Evolutionary conservation across 305 asterid genomes (phyloP).

Genomic region (Lippia alba): DNA sequence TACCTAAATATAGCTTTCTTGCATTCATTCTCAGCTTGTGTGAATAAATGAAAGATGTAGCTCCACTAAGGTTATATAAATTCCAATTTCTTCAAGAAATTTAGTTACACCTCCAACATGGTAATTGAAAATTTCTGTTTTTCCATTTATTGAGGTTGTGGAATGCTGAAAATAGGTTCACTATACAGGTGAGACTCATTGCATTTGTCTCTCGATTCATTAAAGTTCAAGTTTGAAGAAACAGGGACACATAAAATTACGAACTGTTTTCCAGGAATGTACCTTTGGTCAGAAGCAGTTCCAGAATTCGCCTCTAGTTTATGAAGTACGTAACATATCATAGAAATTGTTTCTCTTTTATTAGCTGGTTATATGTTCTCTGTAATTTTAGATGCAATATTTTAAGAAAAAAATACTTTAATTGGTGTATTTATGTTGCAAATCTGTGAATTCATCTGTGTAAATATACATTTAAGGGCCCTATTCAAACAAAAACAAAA

Average conservation of each 20-base stretch:
- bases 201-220: slow-evolving; percentile 97
- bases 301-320: slow-evolving; percentile 86
- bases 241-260: slow-evolving; percentile 99
- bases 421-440: too few species aligned
- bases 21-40: too few species aligned
- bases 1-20: too few species aligned
- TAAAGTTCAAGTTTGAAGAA: slow-evolving; percentile 75
- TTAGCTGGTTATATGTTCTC: too few species aligned
- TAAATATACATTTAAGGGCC: too few species aligned
- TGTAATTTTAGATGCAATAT: too few species aligned
- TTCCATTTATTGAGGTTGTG: slow-evolving; percentile 8
- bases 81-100: slow-evolving; percentile 81
- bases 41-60: too few species aligned
- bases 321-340: slow-evolving; percentile 59
- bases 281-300: slow-evolving; percentile 78
- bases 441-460: too few species aligned
- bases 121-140: slow-evolving; percentile 45
- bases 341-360: background rate
- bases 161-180: slow-evolving; percentile 20
- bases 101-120: slow-evolving; percentile 81
- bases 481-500: too few species aligned
- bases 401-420: too few species aligned
- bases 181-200: slow-evolving; percentile 86
- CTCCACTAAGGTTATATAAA: too few species aligned
- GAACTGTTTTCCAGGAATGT: slow-evolving; percentile 84